phyloP scores from a whole-genome alignment of 148 eudicot species.

The Cornus suecica region DNA sequence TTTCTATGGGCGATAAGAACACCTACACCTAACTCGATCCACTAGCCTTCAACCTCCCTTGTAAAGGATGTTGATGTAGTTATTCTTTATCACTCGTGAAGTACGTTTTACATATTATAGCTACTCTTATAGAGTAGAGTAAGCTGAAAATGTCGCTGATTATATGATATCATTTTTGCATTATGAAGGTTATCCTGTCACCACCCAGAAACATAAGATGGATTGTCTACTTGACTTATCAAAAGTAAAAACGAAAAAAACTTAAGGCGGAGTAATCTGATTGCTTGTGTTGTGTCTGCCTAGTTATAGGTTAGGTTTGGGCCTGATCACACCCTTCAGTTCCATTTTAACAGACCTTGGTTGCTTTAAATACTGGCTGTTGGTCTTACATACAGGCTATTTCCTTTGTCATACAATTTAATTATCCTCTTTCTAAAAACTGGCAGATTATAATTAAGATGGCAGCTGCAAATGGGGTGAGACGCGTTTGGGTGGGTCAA shows the following conservation, averaged over 20 bases:
- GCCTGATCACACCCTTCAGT: background rate
- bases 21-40: too few relatives aligned
- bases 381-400: background rate
- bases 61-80: too few relatives aligned
- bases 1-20: background rate
- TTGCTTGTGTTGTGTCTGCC: background rate
- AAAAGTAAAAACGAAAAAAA: too few relatives aligned
- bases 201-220: too few relatives aligned
- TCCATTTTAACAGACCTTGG: background rate
- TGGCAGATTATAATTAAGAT: constrained; percentile 87
- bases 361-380: background rate
- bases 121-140: too few relatives aligned
- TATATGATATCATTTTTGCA: too few relatives aligned
- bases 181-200: background rate
- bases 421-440: constrained; percentile 6
- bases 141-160: too few relatives aligned
- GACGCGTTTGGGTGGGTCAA: constrained; percentile 96
- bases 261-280: background rate
- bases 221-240: too few relatives aligned
- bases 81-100: too few relatives aligned
- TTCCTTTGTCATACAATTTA: background rate
- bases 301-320: background rate
- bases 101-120: too few relatives aligned
- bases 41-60: too few relatives aligned
- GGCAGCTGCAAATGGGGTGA: constrained; percentile 97